Percentiles rank a stretch among this genome's conserved stretches.
These are phyloP conservation scores for Starmerella khaoyaiensis DNA, from an alignment of 805 yeast species.

Conservation along the genomic window DNA sequence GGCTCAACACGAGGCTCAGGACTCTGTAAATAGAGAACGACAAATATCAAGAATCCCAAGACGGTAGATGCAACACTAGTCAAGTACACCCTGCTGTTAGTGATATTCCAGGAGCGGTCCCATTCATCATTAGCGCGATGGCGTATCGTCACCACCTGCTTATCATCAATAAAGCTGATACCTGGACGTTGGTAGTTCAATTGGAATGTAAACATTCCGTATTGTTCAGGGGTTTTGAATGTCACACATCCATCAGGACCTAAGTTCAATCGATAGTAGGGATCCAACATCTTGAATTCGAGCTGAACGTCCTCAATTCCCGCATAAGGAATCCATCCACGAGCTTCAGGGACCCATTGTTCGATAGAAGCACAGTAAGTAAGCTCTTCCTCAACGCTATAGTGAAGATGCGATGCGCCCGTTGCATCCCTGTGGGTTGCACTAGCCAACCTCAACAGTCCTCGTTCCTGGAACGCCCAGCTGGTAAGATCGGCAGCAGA, in stretches of 20 bases:
- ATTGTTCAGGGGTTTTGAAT: slow-evolving; percentile 83
- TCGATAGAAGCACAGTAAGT: slow-evolving; percentile 36
- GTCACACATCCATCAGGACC: slow-evolving; percentile 30
- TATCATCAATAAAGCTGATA: slow-evolving; percentile 49
- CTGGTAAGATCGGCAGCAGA: slow-evolving; percentile 27
- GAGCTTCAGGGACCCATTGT: slow-evolving; percentile 31
- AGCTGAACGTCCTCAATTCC: slow-evolving; percentile 57
- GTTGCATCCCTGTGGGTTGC: slow-evolving; percentile 42
- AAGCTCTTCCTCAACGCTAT: slow-evolving; percentile 65
- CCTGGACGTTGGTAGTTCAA: slow-evolving; percentile 73
- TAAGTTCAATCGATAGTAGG: slow-evolving; percentile 74
- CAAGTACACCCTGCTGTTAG: slow-evolving; percentile 87
- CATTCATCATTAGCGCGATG: slow-evolving; percentile 94
- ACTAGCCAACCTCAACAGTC: slow-evolving; percentile 42
- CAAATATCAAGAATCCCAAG: slow-evolving; percentile 63
- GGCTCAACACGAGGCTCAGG: background rate
- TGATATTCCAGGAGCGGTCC: slow-evolving; percentile 81
- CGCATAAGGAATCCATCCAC: slow-evolving; percentile 58
- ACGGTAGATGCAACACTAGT: slow-evolving; percentile 58
- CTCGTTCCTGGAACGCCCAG: slow-evolving; percentile 67
- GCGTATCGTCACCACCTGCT: slow-evolving; percentile 66
- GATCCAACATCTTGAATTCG: slow-evolving; percentile 82
- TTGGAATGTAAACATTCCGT: slow-evolving; percentile 85
- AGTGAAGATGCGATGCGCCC: slow-evolving; percentile 31
- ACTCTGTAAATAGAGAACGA: slow-evolving; percentile 43